phyloP scores from a whole-genome alignment of 2,329 filamentous ascomycete species.

The Uncinocarpus reesii region DNA sequence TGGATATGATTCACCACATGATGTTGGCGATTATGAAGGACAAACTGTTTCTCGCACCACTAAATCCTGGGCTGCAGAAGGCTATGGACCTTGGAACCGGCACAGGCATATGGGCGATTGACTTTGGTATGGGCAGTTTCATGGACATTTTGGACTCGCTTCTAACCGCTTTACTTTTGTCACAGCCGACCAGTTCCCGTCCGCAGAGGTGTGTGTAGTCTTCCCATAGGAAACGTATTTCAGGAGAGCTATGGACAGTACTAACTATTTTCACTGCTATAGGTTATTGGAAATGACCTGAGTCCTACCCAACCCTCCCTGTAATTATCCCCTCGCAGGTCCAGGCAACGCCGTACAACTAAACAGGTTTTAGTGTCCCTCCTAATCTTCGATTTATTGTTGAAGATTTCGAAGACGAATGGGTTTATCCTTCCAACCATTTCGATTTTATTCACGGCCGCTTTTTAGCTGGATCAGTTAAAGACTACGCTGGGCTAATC shows the following conservation, averaged over 20 bases:
- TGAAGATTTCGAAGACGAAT: slow-evolving; percentile 52
- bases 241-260: too few relatives aligned
- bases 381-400: slow-evolving; percentile 52
- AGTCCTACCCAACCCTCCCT: slow-evolving; percentile 15
- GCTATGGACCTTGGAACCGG: slow-evolving; percentile 45
- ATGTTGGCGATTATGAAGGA: slow-evolving; percentile 41
- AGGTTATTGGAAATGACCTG: slow-evolving; percentile 17
- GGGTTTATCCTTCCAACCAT: slow-evolving; percentile 40
- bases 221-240: too few relatives aligned
- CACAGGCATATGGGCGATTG: slow-evolving; percentile 31
- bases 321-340: slow-evolving; percentile 7
- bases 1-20: slow-evolving; percentile 27
- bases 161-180: not conserved
- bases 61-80: slow-evolving; percentile 28
- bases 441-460: slow-evolving; percentile 50
- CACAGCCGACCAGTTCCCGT: slow-evolving; percentile 11
- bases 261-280: too few relatives aligned
- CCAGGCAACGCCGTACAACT: too few relatives aligned
- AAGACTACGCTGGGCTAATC: slow-evolving; percentile 34
- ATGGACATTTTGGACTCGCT: not conserved
- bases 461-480: slow-evolving; percentile 43
- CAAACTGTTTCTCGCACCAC: slow-evolving; percentile 38
- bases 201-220: slow-evolving; percentile 7
- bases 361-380: slow-evolving; percentile 39
- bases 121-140: slow-evolving; percentile 19